Evolutionary conservation across 345 rosid species (phyloP).

Genomic region (Pugionium cornutum): DNA sequence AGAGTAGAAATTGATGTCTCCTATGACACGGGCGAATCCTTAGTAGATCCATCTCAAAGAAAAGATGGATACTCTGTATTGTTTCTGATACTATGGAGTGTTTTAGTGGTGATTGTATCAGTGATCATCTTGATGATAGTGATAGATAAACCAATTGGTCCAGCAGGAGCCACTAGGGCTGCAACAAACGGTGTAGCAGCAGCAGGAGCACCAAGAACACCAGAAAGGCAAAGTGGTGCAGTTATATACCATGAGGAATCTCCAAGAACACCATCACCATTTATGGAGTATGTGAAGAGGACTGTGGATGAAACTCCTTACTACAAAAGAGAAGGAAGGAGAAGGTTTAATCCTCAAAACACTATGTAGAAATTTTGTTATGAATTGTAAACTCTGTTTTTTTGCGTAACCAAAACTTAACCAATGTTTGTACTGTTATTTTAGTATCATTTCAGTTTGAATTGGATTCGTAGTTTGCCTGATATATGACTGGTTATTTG

Average conservation of each 20-base stretch:
- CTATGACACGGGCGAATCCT: conserved; percentile 46
- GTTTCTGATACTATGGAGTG: conserved; percentile 30
- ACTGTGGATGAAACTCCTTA: conserved; percentile 88
- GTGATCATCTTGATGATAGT: conserved; percentile 28
- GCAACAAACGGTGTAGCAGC: conserved; percentile 34
- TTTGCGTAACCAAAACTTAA: conserved; percentile 18
- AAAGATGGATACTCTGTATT: conserved; percentile 24
- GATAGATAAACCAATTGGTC: conserved; percentile 29
- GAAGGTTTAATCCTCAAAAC: conserved; percentile 78
- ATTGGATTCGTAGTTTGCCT: background rate
- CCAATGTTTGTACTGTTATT: conserved; percentile 23
- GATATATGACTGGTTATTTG: background rate
- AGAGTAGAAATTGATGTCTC: conserved; percentile 51
- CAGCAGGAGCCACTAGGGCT: conserved; percentile 37
- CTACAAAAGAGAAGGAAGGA: conserved; percentile 68
- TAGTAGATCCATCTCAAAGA: conserved; percentile 16
- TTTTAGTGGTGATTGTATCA: conserved; percentile 30
- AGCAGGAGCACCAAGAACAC: conserved; percentile 52
- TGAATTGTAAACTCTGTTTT: conserved; percentile 25
- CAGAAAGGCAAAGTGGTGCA: conserved; percentile 49
- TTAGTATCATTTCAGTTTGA: conserved; percentile 2
- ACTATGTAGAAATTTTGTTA: conserved; percentile 51
- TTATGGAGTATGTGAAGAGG: conserved; percentile 73
- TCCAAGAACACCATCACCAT: conserved; percentile 85
- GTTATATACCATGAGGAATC: conserved; percentile 51